Base-by-base conservation (phyloP, 2,329 filamentous ascomycete species). In the Arthroderma uncinatum region DNA sequence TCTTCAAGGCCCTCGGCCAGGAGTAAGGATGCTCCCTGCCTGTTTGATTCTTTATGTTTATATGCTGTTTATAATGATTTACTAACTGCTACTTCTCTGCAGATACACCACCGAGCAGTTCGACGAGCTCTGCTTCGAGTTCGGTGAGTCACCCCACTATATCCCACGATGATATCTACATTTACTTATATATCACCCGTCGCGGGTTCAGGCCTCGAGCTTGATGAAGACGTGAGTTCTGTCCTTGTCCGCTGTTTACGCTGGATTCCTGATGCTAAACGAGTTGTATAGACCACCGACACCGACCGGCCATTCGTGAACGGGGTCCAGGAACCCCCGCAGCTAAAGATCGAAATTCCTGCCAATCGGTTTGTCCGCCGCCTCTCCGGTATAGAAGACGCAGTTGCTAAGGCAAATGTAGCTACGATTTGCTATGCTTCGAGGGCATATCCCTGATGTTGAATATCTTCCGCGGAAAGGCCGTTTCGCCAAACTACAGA, bases 91-190 rank as follows among this genome's bases (percentile, higher is more conserved):
- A 33, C n/a, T 30, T n/a, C 9, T 21, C 16, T 21, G 28, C 23
- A 91, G 87, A 64, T 92, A 88, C 74, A 95, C 92, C 57, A 93
- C 89, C 62, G 83, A 95, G 67, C 89, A 95, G 69, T 98, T 98
- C 70, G 93, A 98, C 73, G 87, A 95, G 69, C 80, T 98, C 65
- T 97, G 93, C 75, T 98, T 98, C 80, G 92, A 98, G 68, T 98
- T 95, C 70, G 91, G 91, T 76, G 71, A 62, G 73, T 69, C 56
- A 57, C 52, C 50, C 56, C 54, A 58, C 56, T 58, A 55, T 21
- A 12, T 19, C 55, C 16, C 37, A 19, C 14, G n/a, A 25, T 47
- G 56, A 58, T 55, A 4, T 30, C 28, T 3, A 30, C 28, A 30
- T 62, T 63, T 55, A 16, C 25, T 21, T 19, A 21, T 57, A 47